Percentiles rank a stretch among this genome's conserved stretches.
phyloP scores from a whole-genome alignment of 805 yeast genomes.

The Phaffomyces thermotolerans region DNA sequence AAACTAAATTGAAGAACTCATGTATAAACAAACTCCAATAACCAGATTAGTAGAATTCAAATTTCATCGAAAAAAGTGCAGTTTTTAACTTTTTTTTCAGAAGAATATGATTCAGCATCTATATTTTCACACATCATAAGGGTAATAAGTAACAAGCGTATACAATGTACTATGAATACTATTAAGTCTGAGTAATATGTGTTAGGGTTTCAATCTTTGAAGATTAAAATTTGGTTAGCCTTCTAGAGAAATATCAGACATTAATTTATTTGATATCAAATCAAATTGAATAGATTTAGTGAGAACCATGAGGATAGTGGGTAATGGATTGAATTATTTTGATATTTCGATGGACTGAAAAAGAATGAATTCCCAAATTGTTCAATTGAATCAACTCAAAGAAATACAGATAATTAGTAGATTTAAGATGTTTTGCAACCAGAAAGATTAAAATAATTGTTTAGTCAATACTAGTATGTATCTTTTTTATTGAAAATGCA shows the following conservation, averaged over 20 bases:
- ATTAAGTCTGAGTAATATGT: too few relatives aligned
- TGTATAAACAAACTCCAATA: constrained; percentile 35
- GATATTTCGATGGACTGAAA: too few relatives aligned
- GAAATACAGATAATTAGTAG: constrained; percentile 4
- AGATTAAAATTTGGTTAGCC: too few relatives aligned
- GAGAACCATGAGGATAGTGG: constrained; percentile 5
- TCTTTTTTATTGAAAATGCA: too few relatives aligned
- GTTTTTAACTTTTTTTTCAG: constrained; percentile 51
- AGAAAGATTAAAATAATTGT: too few relatives aligned
- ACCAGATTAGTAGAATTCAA: constrained; percentile 33
- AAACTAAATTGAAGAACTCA: constrained; percentile 63
- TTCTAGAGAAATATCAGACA: too few relatives aligned
- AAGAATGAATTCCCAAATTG: background rate
- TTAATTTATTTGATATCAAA: too few relatives aligned
- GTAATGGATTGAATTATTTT: constrained; percentile 4
- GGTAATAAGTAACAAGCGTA: too few relatives aligned
- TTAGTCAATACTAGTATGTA: too few relatives aligned
- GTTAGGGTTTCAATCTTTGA: too few relatives aligned
- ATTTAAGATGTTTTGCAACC: constrained; percentile 3
- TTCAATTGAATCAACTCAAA: background rate
- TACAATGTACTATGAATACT: too few relatives aligned
- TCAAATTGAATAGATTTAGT: background rate
- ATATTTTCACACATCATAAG: too few relatives aligned
- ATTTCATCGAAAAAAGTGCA: constrained; percentile 49
- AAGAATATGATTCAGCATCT: constrained; percentile 47